Evolutionary conservation across 805 yeast species (phyloP), one percentile per base, ranked within the genome.

Genomic region (Lachancea sp.): DNA sequence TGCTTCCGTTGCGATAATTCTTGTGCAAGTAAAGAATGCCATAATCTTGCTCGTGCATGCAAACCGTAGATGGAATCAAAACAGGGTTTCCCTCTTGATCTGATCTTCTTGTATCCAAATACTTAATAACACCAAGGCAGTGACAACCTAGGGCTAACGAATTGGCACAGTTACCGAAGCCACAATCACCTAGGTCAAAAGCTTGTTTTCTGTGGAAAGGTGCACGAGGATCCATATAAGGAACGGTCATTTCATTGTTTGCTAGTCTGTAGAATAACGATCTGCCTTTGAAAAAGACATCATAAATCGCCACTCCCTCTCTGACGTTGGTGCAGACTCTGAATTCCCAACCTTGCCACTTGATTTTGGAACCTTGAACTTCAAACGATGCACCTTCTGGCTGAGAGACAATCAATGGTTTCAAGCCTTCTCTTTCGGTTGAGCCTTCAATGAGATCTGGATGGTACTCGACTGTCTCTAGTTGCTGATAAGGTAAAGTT

Each of bases 151-250:
- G 70, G 36, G 65, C 69, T 55, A 83, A 70, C 37, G 74, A 72
- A 67, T 83, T 81, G 48, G 83, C 88, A 46, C 70, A 74, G 48
- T 69, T 74, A 63, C 92, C 92, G 48, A 83, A 83, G 16, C 94
- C 92, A 68, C 83, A 76, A 63, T 84, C 92, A 60, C 92, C 92
- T 56, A 83, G 71, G 63, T 83, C 92, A 51, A 83, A 83, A 24
- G 92, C 92, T 68, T 82, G 89, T 68, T 84, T 83, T 72, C 90
- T 75, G 65, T 82, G 88, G 68, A 72, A 80, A 48, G 92, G 92
- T 34, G 79, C 78, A 64, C 90, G 73, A 55, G 89, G 87, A 60
- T 83, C 90, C 60, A 86, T 89, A 57, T 84, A 83, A 24, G 92
- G 92, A 48, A 84, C 94, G 29, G 90, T 83, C 94, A 84, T 83